These are phyloP conservation scores for Mimosa bimucronata DNA, from an alignment of 306 rosid genomes.

Conservation along the genomic window DNA sequence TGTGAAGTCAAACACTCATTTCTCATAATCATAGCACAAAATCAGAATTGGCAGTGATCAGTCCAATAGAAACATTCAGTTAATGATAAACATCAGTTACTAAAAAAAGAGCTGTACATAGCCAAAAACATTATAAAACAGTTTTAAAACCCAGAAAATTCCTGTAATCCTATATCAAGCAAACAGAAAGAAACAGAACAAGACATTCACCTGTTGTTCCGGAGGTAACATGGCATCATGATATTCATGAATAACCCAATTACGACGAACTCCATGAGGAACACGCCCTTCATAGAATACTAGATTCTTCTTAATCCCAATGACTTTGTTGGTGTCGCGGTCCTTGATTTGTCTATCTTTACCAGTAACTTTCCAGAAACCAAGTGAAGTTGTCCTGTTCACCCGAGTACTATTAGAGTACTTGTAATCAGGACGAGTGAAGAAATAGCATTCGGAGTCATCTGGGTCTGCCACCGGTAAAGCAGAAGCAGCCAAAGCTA, in stretches of 20 bases:
- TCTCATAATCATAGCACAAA: neutral
- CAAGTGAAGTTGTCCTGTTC: slow-evolving; percentile 49
- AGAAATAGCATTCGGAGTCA: slow-evolving; percentile 66
- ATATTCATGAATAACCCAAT: slow-evolving; percentile 75
- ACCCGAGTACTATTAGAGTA: slow-evolving; percentile 32
- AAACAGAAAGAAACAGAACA: neutral
- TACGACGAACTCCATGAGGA: slow-evolving; percentile 30
- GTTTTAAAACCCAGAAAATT: neutral
- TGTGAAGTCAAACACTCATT: slow-evolving; percentile 16
- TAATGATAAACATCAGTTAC: neutral
- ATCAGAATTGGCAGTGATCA: neutral
- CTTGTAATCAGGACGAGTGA: slow-evolving; percentile 46
- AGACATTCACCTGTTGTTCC: slow-evolving; percentile 36
- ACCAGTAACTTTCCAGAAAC: slow-evolving; percentile 76
- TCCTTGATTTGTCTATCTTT: slow-evolving; percentile 37
- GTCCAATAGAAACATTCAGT: neutral
- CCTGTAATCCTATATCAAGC: neutral
- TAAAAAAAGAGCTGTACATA: too few species aligned
- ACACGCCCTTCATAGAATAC: slow-evolving; percentile 47
- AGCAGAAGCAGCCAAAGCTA: slow-evolving; percentile 15
- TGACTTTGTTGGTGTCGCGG: slow-evolving; percentile 26
- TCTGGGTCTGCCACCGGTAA: slow-evolving; percentile 35
- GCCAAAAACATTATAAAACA: neutral
- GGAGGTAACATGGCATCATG: slow-evolving; percentile 29
- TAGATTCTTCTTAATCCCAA: slow-evolving; percentile 64